Base-by-base conservation (phyloP, 2,329 filamentous ascomycete species). In the Ophiognomonia clavigignenti-juglandacearum region DNA sequence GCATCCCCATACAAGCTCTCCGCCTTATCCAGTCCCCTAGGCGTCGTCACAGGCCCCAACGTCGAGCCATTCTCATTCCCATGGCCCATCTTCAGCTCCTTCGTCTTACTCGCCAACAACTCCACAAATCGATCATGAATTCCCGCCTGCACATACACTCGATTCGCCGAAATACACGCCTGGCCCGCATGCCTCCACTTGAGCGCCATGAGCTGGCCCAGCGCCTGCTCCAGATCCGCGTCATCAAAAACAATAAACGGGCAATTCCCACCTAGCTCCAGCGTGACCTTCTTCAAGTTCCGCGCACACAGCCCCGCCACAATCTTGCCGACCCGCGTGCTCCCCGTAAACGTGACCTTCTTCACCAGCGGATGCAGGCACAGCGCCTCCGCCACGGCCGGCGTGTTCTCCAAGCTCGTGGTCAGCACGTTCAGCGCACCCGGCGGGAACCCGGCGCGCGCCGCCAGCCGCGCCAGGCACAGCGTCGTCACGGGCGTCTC, bases 291-390 rank as follows among this genome's bases (percentile, higher is more conserved):
- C 67, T 88, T 88, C 46, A 87, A 69, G 57, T 80, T 71, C 56
- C 78, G 76, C 10, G 83, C 83, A 4, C 82, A 83, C 11, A 76
- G 72, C 2, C 72, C 67, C 1, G 82, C 80, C 34, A 90, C 74
- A 53, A 85, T 82, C 32, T 80, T 77, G 4, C 88, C 88, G 0
- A 90, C 79, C 0, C 70, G 66, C 0, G 86, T 88, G 56, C 79
- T 82, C 16, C 88, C 88, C 0, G 87, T 92, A 56, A 92, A 93
- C 47, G 84, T 86, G 46, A 92, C 72, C 61, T 90, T 90, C 42
- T 69, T 70, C 0, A 75, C 66, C 0, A 64, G 48, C 0, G 64
- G 65, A 48, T 75, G 71, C 23, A 66, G 64, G 52, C 71, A 75
- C 1, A 77, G 64, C 1, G 67, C 65, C 57, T 74, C 72, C 11